Evolutionary conservation across 1,284 basidiomycete genomes (phyloP).

Genomic region (Fomitopsis schrenkii): DNA sequence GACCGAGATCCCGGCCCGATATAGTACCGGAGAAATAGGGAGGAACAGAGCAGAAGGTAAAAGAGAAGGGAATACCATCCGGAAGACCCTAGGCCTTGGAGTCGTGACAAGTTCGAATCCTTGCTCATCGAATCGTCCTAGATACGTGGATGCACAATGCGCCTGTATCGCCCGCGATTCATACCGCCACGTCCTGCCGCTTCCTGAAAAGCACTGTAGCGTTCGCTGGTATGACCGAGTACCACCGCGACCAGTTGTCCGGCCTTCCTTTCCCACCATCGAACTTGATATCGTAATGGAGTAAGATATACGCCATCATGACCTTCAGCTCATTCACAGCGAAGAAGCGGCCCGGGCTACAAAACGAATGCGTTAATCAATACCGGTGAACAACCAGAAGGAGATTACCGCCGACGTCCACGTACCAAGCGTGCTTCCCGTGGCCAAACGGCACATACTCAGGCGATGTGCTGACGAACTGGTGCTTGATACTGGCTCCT

Average conservation of each 20-base stretch:
- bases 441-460: conserved; percentile 27
- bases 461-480: conserved; percentile 22
- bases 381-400: background rate
- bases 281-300: conserved; percentile 45
- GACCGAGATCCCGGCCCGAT: too few relatives aligned
- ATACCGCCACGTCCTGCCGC: background rate
- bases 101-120: too few relatives aligned
- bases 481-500: conserved; percentile 22
- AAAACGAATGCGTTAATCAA: background rate
- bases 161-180: background rate
- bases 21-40: too few relatives aligned
- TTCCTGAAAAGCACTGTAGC: conserved; percentile 1
- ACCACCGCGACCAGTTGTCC: conserved; percentile 7
- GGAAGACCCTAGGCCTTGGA: too few relatives aligned
- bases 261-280: conserved; percentile 23
- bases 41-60: conserved; percentile 27
- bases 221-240: conserved; percentile 12
- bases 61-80: too few relatives aligned
- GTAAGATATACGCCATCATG: conserved; percentile 38
- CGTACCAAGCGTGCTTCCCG: conserved; percentile 29
- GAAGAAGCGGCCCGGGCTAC: conserved; percentile 43
- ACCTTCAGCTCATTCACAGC: conserved; percentile 42
- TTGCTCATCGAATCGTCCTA: background rate
- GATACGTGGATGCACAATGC: background rate
- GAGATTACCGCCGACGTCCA: background rate